These are phyloP conservation scores for Rhizophagus clarus DNA, from an alignment of 192 early-diverging fungal species.

Conservation along the genomic window DNA sequence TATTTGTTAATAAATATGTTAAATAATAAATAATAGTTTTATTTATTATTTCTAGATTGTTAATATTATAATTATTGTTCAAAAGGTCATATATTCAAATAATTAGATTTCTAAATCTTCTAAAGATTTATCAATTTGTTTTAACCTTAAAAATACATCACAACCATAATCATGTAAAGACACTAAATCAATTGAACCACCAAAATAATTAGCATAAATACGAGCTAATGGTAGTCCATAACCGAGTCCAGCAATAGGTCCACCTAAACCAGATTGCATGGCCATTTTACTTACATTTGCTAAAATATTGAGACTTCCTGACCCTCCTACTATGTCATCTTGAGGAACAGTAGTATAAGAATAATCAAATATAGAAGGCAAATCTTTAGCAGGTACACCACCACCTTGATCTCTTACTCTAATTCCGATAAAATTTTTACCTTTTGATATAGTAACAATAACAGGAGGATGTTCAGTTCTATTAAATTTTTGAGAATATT, in stretches of 20 bases:
- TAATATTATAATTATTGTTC: too few species aligned
- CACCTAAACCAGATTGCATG: slow-evolving; percentile 89
- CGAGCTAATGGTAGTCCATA: slow-evolving; percentile 78
- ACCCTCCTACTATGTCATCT: slow-evolving; percentile 43
- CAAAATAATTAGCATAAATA: slow-evolving; percentile 93
- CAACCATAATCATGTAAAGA: slow-evolving; percentile 88
- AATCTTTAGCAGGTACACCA: slow-evolving; percentile 77
- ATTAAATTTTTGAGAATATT: slow-evolving; percentile 53
- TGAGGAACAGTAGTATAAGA: slow-evolving; percentile 87
- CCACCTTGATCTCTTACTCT: slow-evolving; percentile 91
- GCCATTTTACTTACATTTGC: slow-evolving; percentile 71
- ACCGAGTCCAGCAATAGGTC: slow-evolving; percentile 83
- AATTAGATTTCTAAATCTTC: slow-evolving; percentile 56
- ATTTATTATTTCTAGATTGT: too few species aligned
- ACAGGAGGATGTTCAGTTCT: slow-evolving; percentile 72
- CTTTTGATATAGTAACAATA: slow-evolving; percentile 81
- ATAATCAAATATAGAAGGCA: slow-evolving; percentile 87
- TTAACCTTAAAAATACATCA: slow-evolving; percentile 88
- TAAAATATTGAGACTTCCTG: slow-evolving; percentile 55
- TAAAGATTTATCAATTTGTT: slow-evolving; percentile 75
- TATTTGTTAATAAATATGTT: too few species aligned
- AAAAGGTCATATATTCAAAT: background rate
- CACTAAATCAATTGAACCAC: slow-evolving; percentile 81
- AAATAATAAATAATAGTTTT: too few species aligned
- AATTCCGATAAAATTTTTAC: slow-evolving; percentile 77